Evolutionary conservation across 768 basidiomycete genomes (phyloP).

Genomic region (Zangia roseola): DNA sequence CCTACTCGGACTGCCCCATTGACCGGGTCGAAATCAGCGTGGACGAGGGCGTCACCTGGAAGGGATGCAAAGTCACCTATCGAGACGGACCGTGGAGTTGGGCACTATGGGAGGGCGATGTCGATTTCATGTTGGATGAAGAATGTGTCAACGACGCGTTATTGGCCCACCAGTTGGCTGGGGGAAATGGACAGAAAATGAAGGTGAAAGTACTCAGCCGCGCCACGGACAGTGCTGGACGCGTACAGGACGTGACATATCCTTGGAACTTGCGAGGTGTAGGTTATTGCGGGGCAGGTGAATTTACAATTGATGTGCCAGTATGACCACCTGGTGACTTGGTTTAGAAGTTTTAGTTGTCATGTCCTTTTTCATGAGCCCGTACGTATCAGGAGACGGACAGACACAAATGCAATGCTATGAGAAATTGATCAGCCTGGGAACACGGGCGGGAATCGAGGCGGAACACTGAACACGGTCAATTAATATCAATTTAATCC

Average conservation of each 20-base stretch:
- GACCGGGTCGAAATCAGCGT: slow-evolving; percentile 48
- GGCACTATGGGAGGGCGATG: slow-evolving; percentile 62
- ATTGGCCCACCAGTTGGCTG: background rate
- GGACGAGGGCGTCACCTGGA: slow-evolving; percentile 54
- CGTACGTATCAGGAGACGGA: background rate
- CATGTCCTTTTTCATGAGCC: background rate
- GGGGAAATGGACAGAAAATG: slow-evolving; percentile 9
- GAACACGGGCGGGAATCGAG: background rate
- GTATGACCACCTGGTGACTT: too few species aligned
- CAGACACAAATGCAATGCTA: background rate
- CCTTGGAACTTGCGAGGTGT: slow-evolving; percentile 71
- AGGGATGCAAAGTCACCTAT: slow-evolving; percentile 50
- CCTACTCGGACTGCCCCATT: slow-evolving; percentile 49
- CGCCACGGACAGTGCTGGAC: slow-evolving; percentile 49
- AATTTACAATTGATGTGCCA: background rate
- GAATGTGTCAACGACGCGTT: slow-evolving; percentile 17
- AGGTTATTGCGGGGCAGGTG: slow-evolving; percentile 38
- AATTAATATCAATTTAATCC: background rate
- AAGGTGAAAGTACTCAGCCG: slow-evolving; percentile 40
- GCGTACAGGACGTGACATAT: slow-evolving; percentile 47
- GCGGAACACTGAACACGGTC: too few species aligned
- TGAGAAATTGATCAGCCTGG: background rate
- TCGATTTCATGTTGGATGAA: slow-evolving; percentile 33
- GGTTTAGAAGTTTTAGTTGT: background rate
- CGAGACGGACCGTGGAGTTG: slow-evolving; percentile 71